Evolutionary conservation across 2,329 filamentous ascomycete genomes (phyloP).

Genomic region (Cladophialophora exuberans): DNA sequence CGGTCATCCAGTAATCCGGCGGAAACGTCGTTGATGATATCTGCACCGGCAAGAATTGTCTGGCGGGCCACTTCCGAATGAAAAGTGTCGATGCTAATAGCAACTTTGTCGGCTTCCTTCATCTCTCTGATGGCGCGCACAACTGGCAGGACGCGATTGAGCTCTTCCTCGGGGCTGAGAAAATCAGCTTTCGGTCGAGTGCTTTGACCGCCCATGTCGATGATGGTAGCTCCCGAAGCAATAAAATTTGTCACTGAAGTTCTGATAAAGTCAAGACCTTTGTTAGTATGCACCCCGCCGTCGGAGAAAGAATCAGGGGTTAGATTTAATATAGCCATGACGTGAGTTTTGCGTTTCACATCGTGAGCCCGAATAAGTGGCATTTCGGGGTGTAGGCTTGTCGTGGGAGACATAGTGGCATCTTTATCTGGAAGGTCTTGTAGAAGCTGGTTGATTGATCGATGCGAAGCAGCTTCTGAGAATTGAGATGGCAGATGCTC

Average conservation of each 20-base stretch:
- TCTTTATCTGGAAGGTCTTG: slow-evolving; percentile 51
- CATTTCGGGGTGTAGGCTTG: slow-evolving; percentile 43
- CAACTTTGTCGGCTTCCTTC: slow-evolving; percentile 64
- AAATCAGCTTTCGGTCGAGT: slow-evolving; percentile 76
- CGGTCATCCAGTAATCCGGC: slow-evolving; percentile 75
- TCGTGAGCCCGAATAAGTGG: slow-evolving; percentile 63
- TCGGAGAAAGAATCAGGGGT: slow-evolving; percentile 98
- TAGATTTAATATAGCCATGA: slow-evolving; percentile 95
- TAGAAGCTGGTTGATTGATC: slow-evolving; percentile 20
- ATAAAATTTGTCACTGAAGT: slow-evolving; percentile 66
- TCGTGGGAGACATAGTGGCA: slow-evolving; percentile 36
- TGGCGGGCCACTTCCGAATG: slow-evolving; percentile 78
- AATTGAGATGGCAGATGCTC: slow-evolving; percentile 15
- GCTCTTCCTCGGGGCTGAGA: slow-evolving; percentile 73
- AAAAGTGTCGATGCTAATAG: slow-evolving; percentile 91
- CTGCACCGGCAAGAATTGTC: slow-evolving; percentile 76
- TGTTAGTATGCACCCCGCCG: slow-evolving; percentile 66
- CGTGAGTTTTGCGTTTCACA: slow-evolving; percentile 63
- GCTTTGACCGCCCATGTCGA: slow-evolving; percentile 93
- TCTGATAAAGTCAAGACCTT: slow-evolving; percentile 55
- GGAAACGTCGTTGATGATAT: slow-evolving; percentile 94
- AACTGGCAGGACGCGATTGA: slow-evolving; percentile 76
- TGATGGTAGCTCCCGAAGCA: slow-evolving; percentile 72
- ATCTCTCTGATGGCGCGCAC: slow-evolving; percentile 68
- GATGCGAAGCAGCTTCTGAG: slow-evolving; percentile 5